A percentile compares a stretch with the other conserved stretches of the same genome.
Conservation (phyloP, 345 rosid species). For the Citrus reticulata region DNA sequence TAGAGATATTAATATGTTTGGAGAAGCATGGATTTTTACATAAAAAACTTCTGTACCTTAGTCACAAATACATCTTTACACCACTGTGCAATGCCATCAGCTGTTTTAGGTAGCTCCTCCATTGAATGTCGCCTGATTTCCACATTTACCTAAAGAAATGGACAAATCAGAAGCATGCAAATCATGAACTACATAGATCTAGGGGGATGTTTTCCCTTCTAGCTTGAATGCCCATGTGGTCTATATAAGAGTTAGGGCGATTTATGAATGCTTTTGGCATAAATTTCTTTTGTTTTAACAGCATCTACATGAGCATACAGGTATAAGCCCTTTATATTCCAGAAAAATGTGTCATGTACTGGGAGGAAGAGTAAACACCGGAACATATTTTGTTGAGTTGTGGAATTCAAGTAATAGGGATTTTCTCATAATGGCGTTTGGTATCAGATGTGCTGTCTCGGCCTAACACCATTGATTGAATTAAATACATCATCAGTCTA, state of each 20-base stretch:
- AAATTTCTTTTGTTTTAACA: too few species aligned
- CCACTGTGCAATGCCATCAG: slow-evolving; percentile 90
- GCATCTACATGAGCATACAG: too few species aligned
- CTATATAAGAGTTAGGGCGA: too few species aligned
- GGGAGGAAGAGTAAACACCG: background rate
- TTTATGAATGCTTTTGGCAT: background rate
- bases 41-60: slow-evolving; percentile 40
- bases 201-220: too few species aligned
- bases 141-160: slow-evolving; percentile 46
- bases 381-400: background rate
- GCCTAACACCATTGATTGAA: background rate
- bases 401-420: background rate
- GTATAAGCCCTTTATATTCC: too few species aligned
- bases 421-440: background rate
- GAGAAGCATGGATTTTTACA: too few species aligned
- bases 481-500: background rate
- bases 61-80: slow-evolving; percentile 82
- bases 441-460: slow-evolving; percentile 24
- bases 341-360: background rate
- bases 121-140: slow-evolving; percentile 67
- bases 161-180: too few species aligned
- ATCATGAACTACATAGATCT: too few species aligned
- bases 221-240: too few species aligned
- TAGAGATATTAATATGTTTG: too few species aligned
- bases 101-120: slow-evolving; percentile 83